Evolutionary conservation across 2,329 filamentous ascomycete genomes (phyloP).

Genomic region (Xylariaceae sp.): DNA sequence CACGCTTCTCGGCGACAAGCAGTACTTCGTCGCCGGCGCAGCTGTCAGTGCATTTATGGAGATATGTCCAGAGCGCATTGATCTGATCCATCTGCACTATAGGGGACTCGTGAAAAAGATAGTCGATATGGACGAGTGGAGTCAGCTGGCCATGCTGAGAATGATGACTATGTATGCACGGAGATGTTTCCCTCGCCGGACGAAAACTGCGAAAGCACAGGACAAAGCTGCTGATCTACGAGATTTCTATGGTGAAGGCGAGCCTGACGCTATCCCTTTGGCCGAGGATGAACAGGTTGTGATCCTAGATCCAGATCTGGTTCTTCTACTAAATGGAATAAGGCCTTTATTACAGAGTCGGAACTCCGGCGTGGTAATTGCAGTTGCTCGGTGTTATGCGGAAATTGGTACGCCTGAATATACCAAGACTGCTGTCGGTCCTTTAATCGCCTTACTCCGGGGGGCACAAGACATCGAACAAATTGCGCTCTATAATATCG

Average conservation of each 20-base stretch:
- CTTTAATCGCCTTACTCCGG: slow-evolving; percentile 79
- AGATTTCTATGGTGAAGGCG: slow-evolving; percentile 77
- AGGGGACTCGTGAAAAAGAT: slow-evolving; percentile 79
- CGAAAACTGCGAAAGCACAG: slow-evolving; percentile 48
- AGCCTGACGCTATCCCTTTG: slow-evolving; percentile 41
- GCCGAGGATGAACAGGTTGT: slow-evolving; percentile 52
- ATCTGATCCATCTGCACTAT: slow-evolving; percentile 89
- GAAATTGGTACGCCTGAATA: slow-evolving; percentile 79
- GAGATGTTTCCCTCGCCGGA: slow-evolving; percentile 77
- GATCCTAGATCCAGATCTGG: slow-evolving; percentile 75
- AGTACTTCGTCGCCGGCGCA: slow-evolving; percentile 94
- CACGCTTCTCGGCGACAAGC: slow-evolving; percentile 78
- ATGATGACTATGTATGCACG: slow-evolving; percentile 82
- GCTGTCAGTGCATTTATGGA: slow-evolving; percentile 87
- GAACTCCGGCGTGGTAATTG: slow-evolving; percentile 87
- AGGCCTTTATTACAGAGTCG: slow-evolving; percentile 85
- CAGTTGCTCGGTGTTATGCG: slow-evolving; percentile 79
- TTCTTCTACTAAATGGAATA: slow-evolving; percentile 74
- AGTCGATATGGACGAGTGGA: slow-evolving; percentile 99
- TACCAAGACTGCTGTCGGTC: slow-evolving; percentile 71
- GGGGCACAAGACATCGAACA: slow-evolving; percentile 84
- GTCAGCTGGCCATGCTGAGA: slow-evolving; percentile 77
- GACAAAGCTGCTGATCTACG: slow-evolving; percentile 45
- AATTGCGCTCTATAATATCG: slow-evolving; percentile 88
- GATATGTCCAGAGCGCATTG: slow-evolving; percentile 80